Conservation (phyloP, 192 early-diverging fungal species). For the Mortierella claussenii region DNA sequence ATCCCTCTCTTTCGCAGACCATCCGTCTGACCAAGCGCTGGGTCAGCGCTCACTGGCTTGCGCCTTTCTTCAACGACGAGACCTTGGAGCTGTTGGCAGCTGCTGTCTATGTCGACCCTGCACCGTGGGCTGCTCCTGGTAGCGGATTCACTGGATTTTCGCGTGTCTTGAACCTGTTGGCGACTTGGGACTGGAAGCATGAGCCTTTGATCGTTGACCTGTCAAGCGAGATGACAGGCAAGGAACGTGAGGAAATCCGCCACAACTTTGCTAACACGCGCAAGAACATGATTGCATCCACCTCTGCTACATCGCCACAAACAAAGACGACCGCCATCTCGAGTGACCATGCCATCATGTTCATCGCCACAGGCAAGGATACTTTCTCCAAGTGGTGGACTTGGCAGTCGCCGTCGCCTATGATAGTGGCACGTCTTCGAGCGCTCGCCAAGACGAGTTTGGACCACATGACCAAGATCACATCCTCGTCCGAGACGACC, state of each 20-base stretch:
- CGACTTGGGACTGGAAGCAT: slow-evolving; percentile 79
- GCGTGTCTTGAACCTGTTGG: slow-evolving; percentile 77
- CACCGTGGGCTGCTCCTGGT: slow-evolving; percentile 66
- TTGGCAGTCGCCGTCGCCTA: slow-evolving; percentile 59
- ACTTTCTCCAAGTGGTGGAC: slow-evolving; percentile 69
- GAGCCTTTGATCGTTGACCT: slow-evolving; percentile 86
- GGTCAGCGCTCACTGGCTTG: slow-evolving; percentile 85
- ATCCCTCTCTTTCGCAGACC: slow-evolving; percentile 79
- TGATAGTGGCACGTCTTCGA: slow-evolving; percentile 70
- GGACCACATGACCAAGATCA: slow-evolving; percentile 35
- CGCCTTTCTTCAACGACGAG: slow-evolving; percentile 77
- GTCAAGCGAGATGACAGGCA: slow-evolving; percentile 66
- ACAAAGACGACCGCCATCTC: slow-evolving; percentile 36
- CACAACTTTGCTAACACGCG: slow-evolving; percentile 69
- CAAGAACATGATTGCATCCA: slow-evolving; percentile 43
- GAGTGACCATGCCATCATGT: slow-evolving; percentile 65
- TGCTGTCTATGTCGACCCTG: slow-evolving; percentile 74
- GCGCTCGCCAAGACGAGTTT: slow-evolving; percentile 73
- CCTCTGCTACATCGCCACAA: slow-evolving; percentile 7
- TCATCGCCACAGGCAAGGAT: slow-evolving; percentile 75
- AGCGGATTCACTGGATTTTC: slow-evolving; percentile 81
- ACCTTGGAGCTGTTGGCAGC: slow-evolving; percentile 81
- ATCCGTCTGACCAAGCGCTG: slow-evolving; percentile 93
- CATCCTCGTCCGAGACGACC: slow-evolving; percentile 27
- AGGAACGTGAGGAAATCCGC: slow-evolving; percentile 53